A percentile compares a stretch with the other conserved stretches of the same genome.
These are phyloP conservation scores for Musa troglodytarum DNA, from an alignment of 176 grass and related monocot genomes.

Conservation along the genomic window DNA sequence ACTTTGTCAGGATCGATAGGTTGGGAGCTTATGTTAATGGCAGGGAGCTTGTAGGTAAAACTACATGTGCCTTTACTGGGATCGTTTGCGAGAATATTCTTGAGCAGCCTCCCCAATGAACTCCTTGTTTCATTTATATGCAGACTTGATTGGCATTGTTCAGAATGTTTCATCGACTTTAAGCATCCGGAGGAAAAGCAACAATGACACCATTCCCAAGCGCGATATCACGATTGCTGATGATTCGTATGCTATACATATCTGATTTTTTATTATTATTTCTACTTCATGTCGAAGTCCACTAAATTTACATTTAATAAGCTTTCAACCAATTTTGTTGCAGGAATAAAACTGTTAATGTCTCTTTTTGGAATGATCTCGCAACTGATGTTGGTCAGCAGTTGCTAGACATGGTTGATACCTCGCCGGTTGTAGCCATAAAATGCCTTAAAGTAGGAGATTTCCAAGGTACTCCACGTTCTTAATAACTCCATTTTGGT, in stretches of 20 bases:
- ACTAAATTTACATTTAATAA: background rate
- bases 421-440: conserved; percentile 54
- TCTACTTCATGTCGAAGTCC: background rate
- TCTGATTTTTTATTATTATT: background rate
- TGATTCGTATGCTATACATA: conserved; percentile 53
- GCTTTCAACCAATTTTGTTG: background rate
- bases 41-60: conserved; percentile 84
- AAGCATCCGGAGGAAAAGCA: conserved; percentile 69
- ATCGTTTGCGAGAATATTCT: background rate
- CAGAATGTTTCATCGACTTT: conserved; percentile 73
- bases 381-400: conserved; percentile 74
- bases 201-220: conserved; percentile 72
- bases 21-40: conserved; percentile 70
- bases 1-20: conserved; percentile 77
- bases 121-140: conserved; percentile 3
- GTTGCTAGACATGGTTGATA: conserved; percentile 72
- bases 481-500: too few relatives aligned
- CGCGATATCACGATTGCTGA: conserved; percentile 83
- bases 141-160: conserved; percentile 76
- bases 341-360: conserved; percentile 75
- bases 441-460: conserved; percentile 85
- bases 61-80: background rate
- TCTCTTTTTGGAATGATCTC: conserved; percentile 95
- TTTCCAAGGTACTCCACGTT: conserved; percentile 52
- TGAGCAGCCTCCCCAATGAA: background rate